Evolutionary conservation across 805 yeast species (phyloP).

Genomic region (Cyberlindnera subsufficiens): DNA sequence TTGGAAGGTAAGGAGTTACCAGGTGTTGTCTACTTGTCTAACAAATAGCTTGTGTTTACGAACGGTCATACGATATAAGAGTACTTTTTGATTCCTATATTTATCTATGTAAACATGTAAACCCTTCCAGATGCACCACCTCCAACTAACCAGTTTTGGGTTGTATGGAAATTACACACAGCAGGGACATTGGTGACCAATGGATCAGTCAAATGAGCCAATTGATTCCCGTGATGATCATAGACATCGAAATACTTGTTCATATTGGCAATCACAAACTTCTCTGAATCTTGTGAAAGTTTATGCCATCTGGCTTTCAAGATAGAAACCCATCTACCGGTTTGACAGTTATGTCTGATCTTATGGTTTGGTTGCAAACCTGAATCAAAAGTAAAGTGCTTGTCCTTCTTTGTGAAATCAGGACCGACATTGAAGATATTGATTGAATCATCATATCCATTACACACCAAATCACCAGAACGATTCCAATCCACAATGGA

Average conservation of each 20-base stretch:
- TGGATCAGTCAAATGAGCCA: constrained; percentile 65
- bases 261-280: constrained; percentile 93
- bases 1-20: constrained; percentile 98
- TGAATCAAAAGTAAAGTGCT: constrained; percentile 11
- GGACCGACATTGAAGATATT: constrained; percentile 57
- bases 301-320: constrained; percentile 84
- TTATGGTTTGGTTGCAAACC: constrained; percentile 55
- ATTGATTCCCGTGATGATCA: constrained; percentile 65
- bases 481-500: constrained; percentile 74
- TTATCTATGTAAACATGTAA: constrained; percentile 40
- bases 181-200: constrained; percentile 90
- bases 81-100: too few relatives aligned
- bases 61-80: too few relatives aligned
- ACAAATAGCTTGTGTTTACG: constrained; percentile 37
- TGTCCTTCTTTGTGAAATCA: constrained; percentile 14
- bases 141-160: constrained; percentile 86
- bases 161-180: constrained; percentile 75
- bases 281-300: constrained; percentile 65
- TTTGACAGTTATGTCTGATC: constrained; percentile 86
- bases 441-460: constrained; percentile 88
- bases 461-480: constrained; percentile 68
- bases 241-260: constrained; percentile 80
- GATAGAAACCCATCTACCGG: constrained; percentile 96
- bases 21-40: constrained; percentile 91
- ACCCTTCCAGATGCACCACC: constrained; percentile 93